phyloP scores from a whole-genome alignment of 768 basidiomycete genomes.

The Tephrocybe sp. region DNA sequence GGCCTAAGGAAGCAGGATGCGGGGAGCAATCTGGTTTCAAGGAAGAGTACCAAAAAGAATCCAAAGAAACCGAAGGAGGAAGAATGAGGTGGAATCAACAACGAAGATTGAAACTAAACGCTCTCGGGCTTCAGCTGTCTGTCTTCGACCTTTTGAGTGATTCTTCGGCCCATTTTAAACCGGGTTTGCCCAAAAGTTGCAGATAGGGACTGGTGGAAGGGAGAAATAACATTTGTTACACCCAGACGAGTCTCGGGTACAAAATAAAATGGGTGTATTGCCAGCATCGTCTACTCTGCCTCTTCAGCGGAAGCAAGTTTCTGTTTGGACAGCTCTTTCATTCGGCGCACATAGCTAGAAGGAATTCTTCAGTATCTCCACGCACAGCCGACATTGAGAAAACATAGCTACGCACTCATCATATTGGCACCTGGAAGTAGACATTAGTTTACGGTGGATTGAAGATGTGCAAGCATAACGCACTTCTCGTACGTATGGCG shows the following conservation, averaged over 20 bases:
- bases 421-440: slow-evolving; percentile 77
- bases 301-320: slow-evolving; percentile 48
- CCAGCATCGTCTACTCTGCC: slow-evolving; percentile 24
- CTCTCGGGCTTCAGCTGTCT: too few relatives aligned
- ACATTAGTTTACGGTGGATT: not conserved
- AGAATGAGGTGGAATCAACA: slow-evolving; percentile 30
- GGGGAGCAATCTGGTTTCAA: slow-evolving; percentile 47
- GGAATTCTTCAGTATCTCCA: slow-evolving; percentile 4
- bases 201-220: too few relatives aligned
- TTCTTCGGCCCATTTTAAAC: too few relatives aligned
- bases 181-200: too few relatives aligned
- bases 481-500: slow-evolving; percentile 85
- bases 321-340: slow-evolving; percentile 80
- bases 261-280: slow-evolving; percentile 9
- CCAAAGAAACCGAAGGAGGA: slow-evolving; percentile 23
- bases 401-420: slow-evolving; percentile 72
- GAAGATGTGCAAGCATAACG: slow-evolving; percentile 23
- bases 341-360: slow-evolving; percentile 79
- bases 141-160: not conserved
- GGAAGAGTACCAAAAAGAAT: slow-evolving; percentile 33
- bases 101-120: not conserved
- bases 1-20: slow-evolving; percentile 65
- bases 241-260: not conserved
- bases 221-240: not conserved
- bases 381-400: slow-evolving; percentile 2